Evolutionary conservation across 805 yeast genomes (phyloP).

Genomic region (Metschnikowia bowlesiae): DNA sequence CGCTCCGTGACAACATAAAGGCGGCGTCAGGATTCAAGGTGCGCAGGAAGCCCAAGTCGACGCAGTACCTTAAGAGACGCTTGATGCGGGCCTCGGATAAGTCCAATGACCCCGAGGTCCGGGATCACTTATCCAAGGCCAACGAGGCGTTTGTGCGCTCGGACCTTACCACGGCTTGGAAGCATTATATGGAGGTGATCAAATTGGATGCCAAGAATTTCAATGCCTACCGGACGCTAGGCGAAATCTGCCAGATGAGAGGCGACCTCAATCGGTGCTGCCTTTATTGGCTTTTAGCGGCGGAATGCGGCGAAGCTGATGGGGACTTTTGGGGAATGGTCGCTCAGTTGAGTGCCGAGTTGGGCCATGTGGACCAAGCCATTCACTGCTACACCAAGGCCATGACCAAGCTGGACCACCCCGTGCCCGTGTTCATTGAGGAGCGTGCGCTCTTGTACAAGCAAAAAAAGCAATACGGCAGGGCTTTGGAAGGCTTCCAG

Average conservation of each 20-base stretch:
- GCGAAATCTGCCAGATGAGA: slow-evolving; percentile 71
- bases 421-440: slow-evolving; percentile 37
- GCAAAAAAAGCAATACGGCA: slow-evolving; percentile 58
- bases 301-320: slow-evolving; percentile 72
- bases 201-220: slow-evolving; percentile 71
- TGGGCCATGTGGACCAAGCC: slow-evolving; percentile 73
- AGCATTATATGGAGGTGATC: slow-evolving; percentile 63
- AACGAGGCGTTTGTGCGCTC: slow-evolving; percentile 73
- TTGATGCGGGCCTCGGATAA: slow-evolving; percentile 32
- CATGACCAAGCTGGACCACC: slow-evolving; percentile 39
- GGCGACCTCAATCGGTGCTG: slow-evolving; percentile 71
- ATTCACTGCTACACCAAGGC: slow-evolving; percentile 72
- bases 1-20: slow-evolving; percentile 59
- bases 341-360: slow-evolving; percentile 59
- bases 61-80: slow-evolving; percentile 36
- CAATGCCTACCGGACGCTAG: slow-evolving; percentile 83
- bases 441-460: slow-evolving; percentile 65
- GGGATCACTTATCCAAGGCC: slow-evolving; percentile 61
- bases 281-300: slow-evolving; percentile 77
- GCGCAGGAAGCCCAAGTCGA: slow-evolving; percentile 31
- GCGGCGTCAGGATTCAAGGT: slow-evolving; percentile 62
- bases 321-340: slow-evolving; percentile 74
- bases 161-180: slow-evolving; percentile 56
- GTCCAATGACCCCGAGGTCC: slow-evolving; percentile 69
- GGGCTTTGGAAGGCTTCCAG: slow-evolving; percentile 73